phyloP scores from a whole-genome alignment of 257 asterid genomes.

The Voacanga thouarsii region DNA sequence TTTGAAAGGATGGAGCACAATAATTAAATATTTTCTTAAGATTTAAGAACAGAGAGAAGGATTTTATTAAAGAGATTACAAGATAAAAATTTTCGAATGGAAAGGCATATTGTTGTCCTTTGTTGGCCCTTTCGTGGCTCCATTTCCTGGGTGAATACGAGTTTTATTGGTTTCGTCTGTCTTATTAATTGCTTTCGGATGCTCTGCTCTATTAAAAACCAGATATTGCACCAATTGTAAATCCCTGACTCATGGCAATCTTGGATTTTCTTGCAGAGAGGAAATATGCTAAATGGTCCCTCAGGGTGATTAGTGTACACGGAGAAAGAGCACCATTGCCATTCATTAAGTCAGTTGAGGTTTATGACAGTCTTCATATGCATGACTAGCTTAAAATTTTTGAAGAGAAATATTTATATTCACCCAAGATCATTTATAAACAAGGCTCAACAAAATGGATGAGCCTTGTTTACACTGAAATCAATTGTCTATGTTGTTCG shows the following conservation, averaged over 20 bases:
- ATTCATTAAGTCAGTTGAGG: conserved; percentile 80
- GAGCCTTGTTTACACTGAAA: background rate
- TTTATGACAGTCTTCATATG: conserved; percentile 11
- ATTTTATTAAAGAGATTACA: background rate
- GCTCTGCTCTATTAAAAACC: background rate
- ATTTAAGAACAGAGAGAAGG: too few relatives aligned
- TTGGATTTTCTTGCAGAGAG: conserved; percentile 43
- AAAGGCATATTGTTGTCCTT: background rate
- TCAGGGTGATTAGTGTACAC: conserved; percentile 73
- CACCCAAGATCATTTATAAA: background rate
- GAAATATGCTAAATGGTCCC: conserved; percentile 84
- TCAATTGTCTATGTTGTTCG: background rate
- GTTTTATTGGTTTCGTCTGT: background rate
- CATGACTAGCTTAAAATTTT: background rate
- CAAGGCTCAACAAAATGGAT: background rate
- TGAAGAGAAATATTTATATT: background rate
- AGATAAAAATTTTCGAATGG: background rate
- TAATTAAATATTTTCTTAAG: background rate
- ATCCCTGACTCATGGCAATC: background rate
- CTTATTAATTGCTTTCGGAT: conserved; percentile 19
- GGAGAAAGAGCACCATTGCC: conserved; percentile 89
- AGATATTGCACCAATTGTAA: background rate
- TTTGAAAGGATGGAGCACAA: background rate
- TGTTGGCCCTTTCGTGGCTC: too few relatives aligned
- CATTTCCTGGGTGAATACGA: background rate